Evolutionary conservation across 805 yeast genomes (phyloP).

Genomic region (Sugiyamaella mastotermitis): DNA sequence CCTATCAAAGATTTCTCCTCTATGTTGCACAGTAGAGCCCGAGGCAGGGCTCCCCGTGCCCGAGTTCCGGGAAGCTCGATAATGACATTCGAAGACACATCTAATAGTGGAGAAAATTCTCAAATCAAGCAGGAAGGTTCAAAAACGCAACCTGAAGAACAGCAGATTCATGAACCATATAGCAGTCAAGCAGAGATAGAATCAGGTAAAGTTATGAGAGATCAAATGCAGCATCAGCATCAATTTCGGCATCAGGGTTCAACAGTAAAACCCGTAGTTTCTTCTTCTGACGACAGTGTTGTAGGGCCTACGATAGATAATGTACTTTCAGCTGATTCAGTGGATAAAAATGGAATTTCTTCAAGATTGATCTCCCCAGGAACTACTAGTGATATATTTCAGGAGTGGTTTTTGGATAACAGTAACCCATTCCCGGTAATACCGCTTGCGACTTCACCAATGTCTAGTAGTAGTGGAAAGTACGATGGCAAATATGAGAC

Average conservation of each 20-base stretch:
- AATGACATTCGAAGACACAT: not conserved
- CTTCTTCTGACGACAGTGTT: not conserved
- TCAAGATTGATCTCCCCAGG: not conserved
- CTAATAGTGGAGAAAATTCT: not conserved
- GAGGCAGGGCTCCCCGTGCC: not conserved
- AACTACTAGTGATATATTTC: not conserved
- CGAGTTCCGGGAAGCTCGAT: not conserved
- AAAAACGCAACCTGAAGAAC: not conserved
- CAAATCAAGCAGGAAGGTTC: too few relatives aligned
- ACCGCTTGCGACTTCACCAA: not conserved
- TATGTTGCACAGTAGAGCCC: not conserved
- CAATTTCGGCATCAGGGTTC: too few relatives aligned
- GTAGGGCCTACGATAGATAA: too few relatives aligned
- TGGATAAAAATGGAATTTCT: too few relatives aligned
- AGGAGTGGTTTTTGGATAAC: slow-evolving; percentile 1
- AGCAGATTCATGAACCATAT: not conserved
- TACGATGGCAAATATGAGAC: not conserved
- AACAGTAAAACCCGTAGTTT: too few relatives aligned
- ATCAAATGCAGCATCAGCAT: too few relatives aligned
- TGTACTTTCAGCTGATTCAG: too few relatives aligned
- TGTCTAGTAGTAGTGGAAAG: too few relatives aligned
- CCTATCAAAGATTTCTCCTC: slow-evolving; percentile 2
- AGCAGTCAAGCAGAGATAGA: not conserved
- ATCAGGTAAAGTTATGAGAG: too few relatives aligned
- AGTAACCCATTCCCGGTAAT: slow-evolving; percentile 3